Conservation (phyloP, 768 basidiomycete genomes). For the Lentinula detonsa region DNA sequence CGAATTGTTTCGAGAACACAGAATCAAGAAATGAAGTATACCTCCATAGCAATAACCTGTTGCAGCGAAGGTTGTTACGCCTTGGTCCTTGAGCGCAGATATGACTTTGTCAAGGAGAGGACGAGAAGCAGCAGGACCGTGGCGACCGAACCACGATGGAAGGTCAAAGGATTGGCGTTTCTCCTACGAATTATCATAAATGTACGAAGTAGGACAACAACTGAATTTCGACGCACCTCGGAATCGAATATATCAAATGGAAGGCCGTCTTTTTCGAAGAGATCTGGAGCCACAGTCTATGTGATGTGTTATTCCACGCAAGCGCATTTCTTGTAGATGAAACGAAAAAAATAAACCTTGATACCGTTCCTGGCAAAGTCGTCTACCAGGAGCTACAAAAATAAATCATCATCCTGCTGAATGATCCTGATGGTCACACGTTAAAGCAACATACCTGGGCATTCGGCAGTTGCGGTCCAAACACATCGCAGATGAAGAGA, state of each 20-base stretch:
- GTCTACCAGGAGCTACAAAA: conserved; percentile 8
- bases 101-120: conserved; percentile 52
- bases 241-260: conserved; percentile 5
- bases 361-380: conserved; percentile 12
- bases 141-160: conserved; percentile 14
- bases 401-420: background rate
- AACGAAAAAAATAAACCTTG: background rate
- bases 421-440: background rate
- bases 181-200: background rate
- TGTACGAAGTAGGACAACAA: background rate
- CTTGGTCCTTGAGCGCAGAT: conserved; percentile 47
- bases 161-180: conserved; percentile 2
- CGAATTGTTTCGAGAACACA: background rate
- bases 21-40: conserved; percentile 14
- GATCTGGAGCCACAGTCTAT: conserved; percentile 12
- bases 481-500: conserved; percentile 33
- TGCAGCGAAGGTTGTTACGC: conserved; percentile 51
- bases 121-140: conserved; percentile 33
- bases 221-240: background rate
- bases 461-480: conserved; percentile 29
- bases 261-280: conserved; percentile 8
- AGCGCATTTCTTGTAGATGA: background rate
- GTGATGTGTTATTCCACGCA: background rate
- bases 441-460: conserved; percentile 10
- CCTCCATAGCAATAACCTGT: conserved; percentile 71